Evolutionary conservation across 164 flowering plant genomes (phyloP).

Genomic region (Litsea cubeba): DNA sequence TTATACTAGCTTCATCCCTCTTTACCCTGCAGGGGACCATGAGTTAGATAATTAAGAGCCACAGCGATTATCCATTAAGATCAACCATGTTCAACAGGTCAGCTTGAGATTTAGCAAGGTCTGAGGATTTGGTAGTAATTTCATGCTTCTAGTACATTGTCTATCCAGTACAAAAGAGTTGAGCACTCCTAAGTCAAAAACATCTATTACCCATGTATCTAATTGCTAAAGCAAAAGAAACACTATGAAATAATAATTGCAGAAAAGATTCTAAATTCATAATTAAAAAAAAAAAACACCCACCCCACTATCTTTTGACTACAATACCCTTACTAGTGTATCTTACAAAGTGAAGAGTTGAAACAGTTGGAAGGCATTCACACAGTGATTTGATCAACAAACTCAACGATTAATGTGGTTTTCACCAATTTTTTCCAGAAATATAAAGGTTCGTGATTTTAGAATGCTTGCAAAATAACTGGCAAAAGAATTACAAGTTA

Average conservation of each 20-base stretch:
- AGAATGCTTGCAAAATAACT: background rate
- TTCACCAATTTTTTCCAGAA: background rate
- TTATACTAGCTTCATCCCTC: slow-evolving; percentile 90
- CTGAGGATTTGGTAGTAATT: no score
- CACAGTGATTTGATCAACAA: background rate
- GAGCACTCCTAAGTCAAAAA: no score
- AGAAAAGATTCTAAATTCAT: background rate
- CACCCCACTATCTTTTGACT: background rate
- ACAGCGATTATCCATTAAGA: no score
- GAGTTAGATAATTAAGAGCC: no score
- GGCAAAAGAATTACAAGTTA: background rate
- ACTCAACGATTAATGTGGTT: slow-evolving; percentile 1
- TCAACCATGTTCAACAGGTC: no score
- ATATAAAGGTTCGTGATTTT: no score
- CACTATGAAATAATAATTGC: background rate
- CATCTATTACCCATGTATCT: no score
- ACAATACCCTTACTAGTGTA: background rate
- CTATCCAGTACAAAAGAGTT: no score
- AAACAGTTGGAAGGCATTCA: background rate
- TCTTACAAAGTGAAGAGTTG: background rate
- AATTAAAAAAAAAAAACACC: background rate
- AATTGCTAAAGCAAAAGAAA: background rate
- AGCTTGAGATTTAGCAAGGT: no score
- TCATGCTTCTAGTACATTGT: no score
- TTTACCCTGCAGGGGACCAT: slow-evolving; percentile 34